A percentile compares a stretch with the other conserved stretches of the same genome.
These are phyloP conservation scores for Evernia prunastri DNA, from an alignment of 495 filamentous ascomycete genomes.

Conservation along the genomic window DNA sequence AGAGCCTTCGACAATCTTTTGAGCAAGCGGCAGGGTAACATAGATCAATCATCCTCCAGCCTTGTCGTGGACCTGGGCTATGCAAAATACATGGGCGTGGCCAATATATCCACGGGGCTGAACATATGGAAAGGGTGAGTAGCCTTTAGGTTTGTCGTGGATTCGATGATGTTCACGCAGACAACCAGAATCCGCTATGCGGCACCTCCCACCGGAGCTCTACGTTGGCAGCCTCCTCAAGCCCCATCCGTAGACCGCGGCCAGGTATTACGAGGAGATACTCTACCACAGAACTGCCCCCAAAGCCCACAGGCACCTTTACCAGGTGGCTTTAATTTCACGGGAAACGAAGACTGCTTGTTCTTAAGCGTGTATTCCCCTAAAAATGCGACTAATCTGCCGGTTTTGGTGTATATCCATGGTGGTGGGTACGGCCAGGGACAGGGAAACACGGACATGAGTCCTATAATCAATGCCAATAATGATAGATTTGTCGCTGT, in stretches of 20 bases:
- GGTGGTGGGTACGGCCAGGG: slow-evolving; percentile 48
- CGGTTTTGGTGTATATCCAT: slow-evolving; percentile 55
- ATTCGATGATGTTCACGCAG: slow-evolving; percentile 33
- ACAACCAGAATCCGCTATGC: slow-evolving; percentile 55
- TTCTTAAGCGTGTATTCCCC: slow-evolving; percentile 53
- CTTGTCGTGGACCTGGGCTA: slow-evolving; percentile 26
- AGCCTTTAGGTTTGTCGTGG: slow-evolving; percentile 26
- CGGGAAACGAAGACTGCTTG: slow-evolving; percentile 57
- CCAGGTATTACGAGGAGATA: slow-evolving; percentile 28
- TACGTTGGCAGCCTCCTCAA: slow-evolving; percentile 52
- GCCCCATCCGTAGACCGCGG: slow-evolving; percentile 47
- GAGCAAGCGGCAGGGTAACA: slow-evolving; percentile 17
- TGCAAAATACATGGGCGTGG: slow-evolving; percentile 24
- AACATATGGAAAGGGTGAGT: slow-evolving; percentile 48
- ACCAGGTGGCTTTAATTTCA: slow-evolving; percentile 38
- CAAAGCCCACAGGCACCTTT: slow-evolving; percentile 19
- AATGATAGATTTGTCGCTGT: slow-evolving; percentile 23
- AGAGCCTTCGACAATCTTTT: slow-evolving; percentile 13
- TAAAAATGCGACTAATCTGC: slow-evolving; percentile 35
- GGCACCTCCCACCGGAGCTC: slow-evolving; percentile 47
- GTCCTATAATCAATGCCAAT: slow-evolving; percentile 23
- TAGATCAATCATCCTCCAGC: background rate
- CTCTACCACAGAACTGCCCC: slow-evolving; percentile 18
- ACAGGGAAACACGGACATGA: slow-evolving; percentile 20
- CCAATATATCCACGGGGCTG: slow-evolving; percentile 19